Conservation (phyloP, 1,284 basidiomycete species). For the Pascua sp. region DNA sequence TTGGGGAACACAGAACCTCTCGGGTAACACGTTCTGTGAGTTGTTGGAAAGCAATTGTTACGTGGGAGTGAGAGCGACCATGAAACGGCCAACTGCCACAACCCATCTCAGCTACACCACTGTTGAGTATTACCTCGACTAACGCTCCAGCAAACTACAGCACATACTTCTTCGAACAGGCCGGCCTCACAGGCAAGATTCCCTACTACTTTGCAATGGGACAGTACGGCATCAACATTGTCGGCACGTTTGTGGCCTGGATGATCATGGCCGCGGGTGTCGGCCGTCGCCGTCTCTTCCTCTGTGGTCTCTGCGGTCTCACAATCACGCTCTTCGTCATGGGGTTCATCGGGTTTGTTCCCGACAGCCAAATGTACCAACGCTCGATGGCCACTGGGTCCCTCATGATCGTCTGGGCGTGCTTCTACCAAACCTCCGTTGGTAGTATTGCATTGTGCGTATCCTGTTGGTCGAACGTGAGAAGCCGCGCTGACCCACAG, state of each 20-base stretch:
- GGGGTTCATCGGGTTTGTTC: slow-evolving; percentile 17
- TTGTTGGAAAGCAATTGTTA: neutral
- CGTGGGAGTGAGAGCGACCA: neutral
- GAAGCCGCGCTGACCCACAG: slow-evolving; percentile 19
- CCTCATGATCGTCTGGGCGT: slow-evolving; percentile 10
- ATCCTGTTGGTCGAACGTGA: too few relatives aligned
- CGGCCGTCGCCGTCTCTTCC: slow-evolving; percentile 49
- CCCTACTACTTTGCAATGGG: slow-evolving; percentile 43
- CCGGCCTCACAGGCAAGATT: slow-evolving; percentile 41
- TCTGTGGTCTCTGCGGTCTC: slow-evolving; percentile 45
- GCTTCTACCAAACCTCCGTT: slow-evolving; percentile 1
- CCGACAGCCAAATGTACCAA: neutral
- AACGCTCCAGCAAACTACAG: neutral
- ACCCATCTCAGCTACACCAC: too few relatives aligned
- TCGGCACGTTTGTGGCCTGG: slow-evolving; percentile 36
- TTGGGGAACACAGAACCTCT: slow-evolving; percentile 20
- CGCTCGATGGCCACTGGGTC: slow-evolving; percentile 6
- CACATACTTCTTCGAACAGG: slow-evolving; percentile 31
- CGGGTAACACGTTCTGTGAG: slow-evolving; percentile 18
- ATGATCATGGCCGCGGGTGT: slow-evolving; percentile 35
- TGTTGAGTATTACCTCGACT: neutral
- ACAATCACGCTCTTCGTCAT: slow-evolving; percentile 44
- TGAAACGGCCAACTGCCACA: neutral
- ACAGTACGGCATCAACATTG: slow-evolving; percentile 20
- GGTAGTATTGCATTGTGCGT: neutral